Evolutionary conservation across 2,329 filamentous ascomycete genomes (phyloP), one percentile per base, ranked within the genome.

Genomic region (Xylaria multiplex): DNA sequence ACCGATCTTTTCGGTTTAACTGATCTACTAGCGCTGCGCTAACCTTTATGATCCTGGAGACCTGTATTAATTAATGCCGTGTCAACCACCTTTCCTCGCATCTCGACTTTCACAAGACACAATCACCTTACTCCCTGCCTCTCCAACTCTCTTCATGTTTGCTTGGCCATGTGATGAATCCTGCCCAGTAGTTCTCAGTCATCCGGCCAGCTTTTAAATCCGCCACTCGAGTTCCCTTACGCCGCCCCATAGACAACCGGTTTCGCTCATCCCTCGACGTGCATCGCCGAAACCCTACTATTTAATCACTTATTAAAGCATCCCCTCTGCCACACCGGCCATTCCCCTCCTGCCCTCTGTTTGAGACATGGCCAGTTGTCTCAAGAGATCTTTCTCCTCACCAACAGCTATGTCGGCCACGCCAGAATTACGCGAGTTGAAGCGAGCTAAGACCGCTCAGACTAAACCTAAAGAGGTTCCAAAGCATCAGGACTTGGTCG

Each of bases 401-500:
- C 54, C 62, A 52, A 57, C 61, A 62, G 70, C 64, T n/a, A 74
- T 74, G 72, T 56, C 67, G 57, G 48, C 62, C 45, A 55, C 67
- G 4, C 66, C 67, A 27, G 66, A 68, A 37, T 16, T 69, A 14
- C 72, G 68, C 59, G 66, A 70, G 43, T 30, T 66, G 45, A 67
- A 69, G 50, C 65, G 67, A 24, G 64, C 70, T 66, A 77, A 73
- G 66, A 74, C 54, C 55, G 69, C 65, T 48, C 59, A 64, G 11
- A 16, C 62, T 56, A 56, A 73, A 65, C 48, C 73, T 32, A 72
- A 72, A 58, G 79, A 79, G 71, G 79, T 89, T 46, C 86, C 89
- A 59, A 85, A 86, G 69, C 81, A 83, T 62, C 82, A 86, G 62
- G 87, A 89, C 65, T 83, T 94, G 52, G 83, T 88, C 71, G 85